Conservation (phyloP, 768 basidiomycete species). For the Antrodiella citrinella region DNA sequence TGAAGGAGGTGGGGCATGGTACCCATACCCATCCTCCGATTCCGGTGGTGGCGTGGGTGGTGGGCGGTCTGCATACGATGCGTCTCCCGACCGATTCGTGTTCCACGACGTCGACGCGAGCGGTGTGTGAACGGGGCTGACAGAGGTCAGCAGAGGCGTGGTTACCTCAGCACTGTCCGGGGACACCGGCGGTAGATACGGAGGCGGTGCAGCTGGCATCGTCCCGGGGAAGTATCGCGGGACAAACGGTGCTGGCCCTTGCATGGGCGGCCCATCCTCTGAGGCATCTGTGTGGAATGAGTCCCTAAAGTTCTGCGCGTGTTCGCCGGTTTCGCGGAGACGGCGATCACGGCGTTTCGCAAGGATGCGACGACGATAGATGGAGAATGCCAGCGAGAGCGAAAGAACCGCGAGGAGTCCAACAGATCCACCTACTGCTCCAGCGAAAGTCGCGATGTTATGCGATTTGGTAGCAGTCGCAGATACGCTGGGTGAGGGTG, state of each 20-base stretch:
- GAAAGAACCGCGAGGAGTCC: constrained; percentile 42
- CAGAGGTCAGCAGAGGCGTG: constrained; percentile 12
- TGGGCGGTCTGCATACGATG: constrained; percentile 16
- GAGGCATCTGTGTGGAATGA: constrained; percentile 23
- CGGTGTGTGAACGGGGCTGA: constrained; percentile 11
- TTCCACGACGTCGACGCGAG: constrained; percentile 13
- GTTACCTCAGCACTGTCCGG: constrained; percentile 7
- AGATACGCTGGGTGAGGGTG: constrained; percentile 10
- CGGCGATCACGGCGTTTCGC: constrained; percentile 34
- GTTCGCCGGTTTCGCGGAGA: constrained; percentile 19
- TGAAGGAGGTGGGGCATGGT: constrained; percentile 17
- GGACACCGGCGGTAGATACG: constrained; percentile 25
- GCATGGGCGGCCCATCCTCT: constrained; percentile 26
- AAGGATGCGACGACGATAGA: constrained; percentile 36
- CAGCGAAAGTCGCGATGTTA: constrained; percentile 40
- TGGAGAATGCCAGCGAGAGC: constrained; percentile 40
- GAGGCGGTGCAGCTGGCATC: constrained; percentile 30
- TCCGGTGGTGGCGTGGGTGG: constrained; percentile 13
- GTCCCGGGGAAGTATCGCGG: constrained; percentile 54
- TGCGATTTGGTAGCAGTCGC: constrained; percentile 14
- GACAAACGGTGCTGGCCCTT: constrained; percentile 40
- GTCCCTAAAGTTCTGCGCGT: constrained; percentile 14
- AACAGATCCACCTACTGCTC: constrained; percentile 43
- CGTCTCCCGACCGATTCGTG: constrained; percentile 8
- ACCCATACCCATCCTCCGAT: constrained; percentile 11